phyloP scores from a whole-genome alignment of 495 filamentous ascomycete genomes.

The Hypoxylon cercidicola region DNA sequence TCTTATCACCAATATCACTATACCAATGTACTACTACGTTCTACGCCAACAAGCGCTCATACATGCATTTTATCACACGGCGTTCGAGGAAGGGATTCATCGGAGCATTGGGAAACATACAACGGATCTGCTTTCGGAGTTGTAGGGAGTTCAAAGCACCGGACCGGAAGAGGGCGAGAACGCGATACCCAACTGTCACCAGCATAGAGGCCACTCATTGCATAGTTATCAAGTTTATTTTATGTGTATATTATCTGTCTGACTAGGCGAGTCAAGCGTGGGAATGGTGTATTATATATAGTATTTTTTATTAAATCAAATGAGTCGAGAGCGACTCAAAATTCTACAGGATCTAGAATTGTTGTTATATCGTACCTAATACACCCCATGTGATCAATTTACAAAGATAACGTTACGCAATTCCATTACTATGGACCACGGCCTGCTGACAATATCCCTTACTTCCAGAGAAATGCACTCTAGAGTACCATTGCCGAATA shows the following conservation, averaged over 20 bases:
- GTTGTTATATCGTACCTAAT: no score
- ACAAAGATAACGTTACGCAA: no score
- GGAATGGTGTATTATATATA: neutral
- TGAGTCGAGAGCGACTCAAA: no score
- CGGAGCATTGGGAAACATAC: constrained; percentile 4
- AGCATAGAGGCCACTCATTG: constrained; percentile 5
- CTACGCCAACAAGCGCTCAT: constrained; percentile 9
- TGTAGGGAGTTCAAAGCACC: constrained; percentile 2
- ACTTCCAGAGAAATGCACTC: neutral
- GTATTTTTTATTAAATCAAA: no score
- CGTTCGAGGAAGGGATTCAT: constrained; percentile 15
- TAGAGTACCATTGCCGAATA: constrained; percentile 2
- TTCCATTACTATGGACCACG: no score
- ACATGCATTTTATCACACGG: constrained; percentile 16
- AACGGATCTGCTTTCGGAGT: constrained; percentile 11
- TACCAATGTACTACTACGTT: constrained; percentile 19
- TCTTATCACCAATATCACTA: constrained; percentile 1
- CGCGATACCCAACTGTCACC: constrained; percentile 14
- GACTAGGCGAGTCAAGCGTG: neutral
- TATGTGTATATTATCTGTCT: constrained; percentile 6
- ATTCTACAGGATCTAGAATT: no score
- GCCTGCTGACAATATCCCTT: no score
- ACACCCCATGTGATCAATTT: no score
- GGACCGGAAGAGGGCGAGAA: constrained; percentile 4
- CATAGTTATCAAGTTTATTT: neutral